phyloP scores from a whole-genome alignment of 2,329 filamentous ascomycete genomes.

The Ophiostoma piceae region DNA sequence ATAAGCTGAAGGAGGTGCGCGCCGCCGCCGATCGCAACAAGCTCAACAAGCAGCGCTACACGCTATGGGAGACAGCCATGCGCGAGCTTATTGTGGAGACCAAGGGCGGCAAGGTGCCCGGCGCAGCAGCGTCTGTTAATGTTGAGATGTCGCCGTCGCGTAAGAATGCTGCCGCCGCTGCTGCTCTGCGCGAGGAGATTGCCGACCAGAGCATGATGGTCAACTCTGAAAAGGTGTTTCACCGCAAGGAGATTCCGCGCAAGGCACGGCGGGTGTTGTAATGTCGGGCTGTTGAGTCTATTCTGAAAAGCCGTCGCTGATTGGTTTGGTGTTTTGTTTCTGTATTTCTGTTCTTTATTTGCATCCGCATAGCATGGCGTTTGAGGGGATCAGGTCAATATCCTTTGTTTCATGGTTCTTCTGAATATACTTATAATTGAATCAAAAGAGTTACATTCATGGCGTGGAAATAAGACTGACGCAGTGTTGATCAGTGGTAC shows the following conservation, averaged over 20 bases:
- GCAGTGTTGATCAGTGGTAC: neutral
- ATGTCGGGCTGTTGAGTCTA: neutral
- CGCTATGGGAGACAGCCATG: conserved; percentile 59
- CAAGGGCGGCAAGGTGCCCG: conserved; percentile 4
- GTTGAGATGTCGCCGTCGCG: conserved; percentile 14
- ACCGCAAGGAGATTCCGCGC: conserved; percentile 50
- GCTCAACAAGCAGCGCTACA: conserved; percentile 51
- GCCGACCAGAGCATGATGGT: conserved; percentile 62
- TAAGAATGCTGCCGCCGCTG: conserved; percentile 24
- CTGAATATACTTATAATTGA: neutral
- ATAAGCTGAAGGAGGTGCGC: conserved; percentile 60
- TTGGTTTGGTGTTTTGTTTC: neutral
- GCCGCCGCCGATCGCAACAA: conserved; percentile 49
- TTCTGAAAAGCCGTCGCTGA: neutral
- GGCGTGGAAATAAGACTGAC: neutral
- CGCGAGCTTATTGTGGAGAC: conserved; percentile 43
- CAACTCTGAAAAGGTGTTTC: conserved; percentile 50
- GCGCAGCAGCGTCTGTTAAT: conserved; percentile 1
- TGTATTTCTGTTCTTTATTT: neutral
- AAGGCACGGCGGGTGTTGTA: conserved; percentile 35
- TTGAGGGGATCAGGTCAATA: conserved; percentile 1
- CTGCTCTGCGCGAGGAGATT: conserved; percentile 42
- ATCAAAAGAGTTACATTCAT: neutral
- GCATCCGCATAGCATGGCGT: conserved; percentile 22
- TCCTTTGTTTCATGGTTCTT: neutral